These are phyloP conservation scores for Sarocladiaceae sp. DNA, from an alignment of 2,329 filamentous ascomycete species.

Conservation along the genomic window DNA sequence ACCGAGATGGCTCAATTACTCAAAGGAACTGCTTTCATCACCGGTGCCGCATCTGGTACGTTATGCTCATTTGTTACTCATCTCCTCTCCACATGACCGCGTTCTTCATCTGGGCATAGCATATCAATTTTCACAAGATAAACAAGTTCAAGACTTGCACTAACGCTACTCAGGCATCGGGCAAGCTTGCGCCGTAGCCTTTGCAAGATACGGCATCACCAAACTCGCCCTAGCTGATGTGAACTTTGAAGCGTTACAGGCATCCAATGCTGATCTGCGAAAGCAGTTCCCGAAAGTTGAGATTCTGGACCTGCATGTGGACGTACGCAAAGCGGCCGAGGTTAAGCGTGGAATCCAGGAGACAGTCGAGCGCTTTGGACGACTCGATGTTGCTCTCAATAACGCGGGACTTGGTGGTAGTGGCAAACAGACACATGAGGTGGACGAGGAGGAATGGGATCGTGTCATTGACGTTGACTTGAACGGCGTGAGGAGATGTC, in stretches of 20 bases:
- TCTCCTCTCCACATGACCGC: background rate
- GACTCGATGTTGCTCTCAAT: constrained; percentile 50
- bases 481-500: constrained; percentile 51
- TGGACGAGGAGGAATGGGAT: constrained; percentile 40
- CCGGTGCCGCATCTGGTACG: constrained; percentile 12
- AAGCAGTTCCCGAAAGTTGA: constrained; percentile 31
- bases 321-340: constrained; percentile 37
- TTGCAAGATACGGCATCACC: constrained; percentile 40
- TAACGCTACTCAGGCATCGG: constrained; percentile 37
- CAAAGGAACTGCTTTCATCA: constrained; percentile 12
- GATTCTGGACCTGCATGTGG: constrained; percentile 33
- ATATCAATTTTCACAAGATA: background rate
- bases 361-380: constrained; percentile 38
- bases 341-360: constrained; percentile 36
- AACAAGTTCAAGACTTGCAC: background rate
- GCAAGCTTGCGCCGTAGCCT: constrained; percentile 36
- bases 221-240: constrained; percentile 41
- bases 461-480: constrained; percentile 46
- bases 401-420: constrained; percentile 44
- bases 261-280: constrained; percentile 26
- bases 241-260: constrained; percentile 26
- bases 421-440: constrained; percentile 36
- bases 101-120: background rate
- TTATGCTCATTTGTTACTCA: background rate
- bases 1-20: constrained; percentile 7